Evolutionary conservation across 148 eudicot genomes (phyloP), one percentile per base, ranked within the genome.

Genomic region (Euryodendron excelsum): DNA sequence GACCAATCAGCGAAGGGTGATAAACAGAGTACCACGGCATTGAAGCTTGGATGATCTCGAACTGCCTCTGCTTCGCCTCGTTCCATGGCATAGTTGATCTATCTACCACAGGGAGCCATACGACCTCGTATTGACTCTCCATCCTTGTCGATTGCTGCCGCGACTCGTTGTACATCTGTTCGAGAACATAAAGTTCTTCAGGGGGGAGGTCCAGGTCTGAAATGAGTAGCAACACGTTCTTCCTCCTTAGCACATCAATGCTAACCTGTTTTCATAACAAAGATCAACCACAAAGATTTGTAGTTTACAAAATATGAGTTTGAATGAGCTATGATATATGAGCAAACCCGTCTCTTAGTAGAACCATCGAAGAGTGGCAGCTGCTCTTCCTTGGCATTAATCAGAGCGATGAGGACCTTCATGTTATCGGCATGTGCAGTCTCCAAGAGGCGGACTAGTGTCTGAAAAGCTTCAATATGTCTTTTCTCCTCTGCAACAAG

Each of bases 91-190:
- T 48, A n/a, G n/a, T n/a, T 28, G 86, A 78, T 33, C 73, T 82
- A 79, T 88, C 88, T 0, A 88, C 79, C 15, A 93, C 74, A 2
- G 95, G 95, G 55, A 93, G 84, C 97, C 97, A 93, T 1, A 93
- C 88, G n/a, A 93, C 82, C 73, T 93, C 94, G 52, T 89, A 87
- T 3, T 88, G 86, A 23, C 90, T 90, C 71, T 91, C 90, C 11
- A 79, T 69, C 76, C 90, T 87, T 45, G 75, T 69, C 28, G 90
- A 78, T n/a, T 82, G 44, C 41, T 83, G 85, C 77, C 84, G 85
- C 59, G 92, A 83, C 68, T 89, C 94, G 27, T 73, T 75, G 82
- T 91, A 91, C 86, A 93, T 88, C 44, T 85, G 86, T 20, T 89
- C 87, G 7, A 93, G 92, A 56, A 93, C 83, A 23, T 81, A 62